Evolutionary conservation across 2,329 filamentous ascomycete species (phyloP).

Genomic region (Fusarium buharicum): DNA sequence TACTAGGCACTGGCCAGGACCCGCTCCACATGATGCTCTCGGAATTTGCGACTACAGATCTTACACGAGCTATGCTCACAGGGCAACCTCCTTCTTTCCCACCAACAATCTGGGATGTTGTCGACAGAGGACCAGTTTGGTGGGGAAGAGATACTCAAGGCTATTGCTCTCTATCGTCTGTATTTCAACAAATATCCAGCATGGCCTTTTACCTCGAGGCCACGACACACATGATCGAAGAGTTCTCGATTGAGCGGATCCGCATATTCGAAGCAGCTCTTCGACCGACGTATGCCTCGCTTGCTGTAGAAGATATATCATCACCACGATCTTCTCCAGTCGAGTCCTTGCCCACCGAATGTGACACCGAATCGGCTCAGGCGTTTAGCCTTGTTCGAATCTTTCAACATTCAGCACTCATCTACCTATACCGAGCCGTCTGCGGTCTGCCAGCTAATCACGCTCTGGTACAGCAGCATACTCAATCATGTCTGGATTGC

Average conservation of each 20-base stretch:
- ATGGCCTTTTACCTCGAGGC: slow-evolving; percentile 47
- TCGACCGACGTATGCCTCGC: slow-evolving; percentile 42
- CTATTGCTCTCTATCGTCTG: slow-evolving; percentile 49
- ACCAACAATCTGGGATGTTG: slow-evolving; percentile 51
- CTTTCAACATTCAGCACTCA: slow-evolving; percentile 55
- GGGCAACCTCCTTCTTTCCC: slow-evolving; percentile 53
- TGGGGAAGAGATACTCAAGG: slow-evolving; percentile 54
- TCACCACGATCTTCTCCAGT: background rate
- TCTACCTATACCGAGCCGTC: slow-evolving; percentile 57
- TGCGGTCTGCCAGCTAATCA: slow-evolving; percentile 53
- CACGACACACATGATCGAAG: slow-evolving; percentile 19
- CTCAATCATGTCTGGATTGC: slow-evolving; percentile 51
- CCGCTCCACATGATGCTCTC: slow-evolving; percentile 54
- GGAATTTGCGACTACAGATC: slow-evolving; percentile 56
- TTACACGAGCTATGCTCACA: slow-evolving; percentile 55
- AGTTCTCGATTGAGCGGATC: slow-evolving; percentile 46
- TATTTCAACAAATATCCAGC: slow-evolving; percentile 48
- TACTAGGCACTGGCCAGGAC: slow-evolving; percentile 43
- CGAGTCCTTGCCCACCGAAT: slow-evolving; percentile 4
- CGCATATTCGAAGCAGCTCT: slow-evolving; percentile 45
- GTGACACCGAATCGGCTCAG: slow-evolving; percentile 48
- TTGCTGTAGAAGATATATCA: slow-evolving; percentile 42
- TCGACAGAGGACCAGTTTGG: slow-evolving; percentile 55
- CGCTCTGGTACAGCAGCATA: slow-evolving; percentile 54
- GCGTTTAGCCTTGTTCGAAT: slow-evolving; percentile 52